Conservation (phyloP, 306 rosid genomes). For the Alnus glutinosa region DNA sequence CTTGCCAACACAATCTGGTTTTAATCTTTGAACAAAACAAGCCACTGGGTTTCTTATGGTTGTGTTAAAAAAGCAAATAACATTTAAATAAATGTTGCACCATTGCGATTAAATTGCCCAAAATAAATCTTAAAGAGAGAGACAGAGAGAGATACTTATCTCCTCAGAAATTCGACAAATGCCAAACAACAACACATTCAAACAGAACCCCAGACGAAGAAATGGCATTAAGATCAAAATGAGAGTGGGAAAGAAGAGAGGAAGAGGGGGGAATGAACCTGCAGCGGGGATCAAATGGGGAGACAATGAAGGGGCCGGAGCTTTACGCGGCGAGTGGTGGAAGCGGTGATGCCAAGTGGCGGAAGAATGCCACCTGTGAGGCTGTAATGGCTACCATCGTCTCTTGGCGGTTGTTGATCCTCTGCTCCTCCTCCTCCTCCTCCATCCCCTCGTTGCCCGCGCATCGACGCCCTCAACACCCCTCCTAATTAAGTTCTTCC, state of each 20-base stretch:
- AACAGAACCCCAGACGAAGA: too few relatives aligned
- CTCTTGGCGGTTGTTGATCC: constrained; percentile 24
- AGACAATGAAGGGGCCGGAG: constrained; percentile 35
- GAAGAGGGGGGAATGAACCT: constrained; percentile 32
- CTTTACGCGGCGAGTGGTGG: constrained; percentile 25
- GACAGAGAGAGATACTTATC: too few relatives aligned
- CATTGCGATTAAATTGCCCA: too few relatives aligned
- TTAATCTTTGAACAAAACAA: too few relatives aligned
- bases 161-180: too few relatives aligned
- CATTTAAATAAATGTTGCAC: too few relatives aligned
- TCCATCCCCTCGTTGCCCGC: neutral
- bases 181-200: too few relatives aligned
- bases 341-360: constrained; percentile 46
- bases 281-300: constrained; percentile 49
- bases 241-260: too few relatives aligned
- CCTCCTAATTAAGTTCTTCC: neutral
- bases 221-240: neutral
- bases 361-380: constrained; percentile 58
- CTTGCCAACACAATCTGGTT: too few relatives aligned
- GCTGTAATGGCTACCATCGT: constrained; percentile 64
- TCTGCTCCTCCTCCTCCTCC: neutral
- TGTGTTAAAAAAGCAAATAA: too few relatives aligned
- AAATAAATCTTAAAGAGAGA: too few relatives aligned
- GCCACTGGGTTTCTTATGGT: too few relatives aligned
- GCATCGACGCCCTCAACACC: constrained; percentile 4